Percentiles rank a stretch among this genome's conserved stretches.
phyloP scores from a whole-genome alignment of 2,329 filamentous ascomycete genomes.

The Trichophyton verrucosum region DNA sequence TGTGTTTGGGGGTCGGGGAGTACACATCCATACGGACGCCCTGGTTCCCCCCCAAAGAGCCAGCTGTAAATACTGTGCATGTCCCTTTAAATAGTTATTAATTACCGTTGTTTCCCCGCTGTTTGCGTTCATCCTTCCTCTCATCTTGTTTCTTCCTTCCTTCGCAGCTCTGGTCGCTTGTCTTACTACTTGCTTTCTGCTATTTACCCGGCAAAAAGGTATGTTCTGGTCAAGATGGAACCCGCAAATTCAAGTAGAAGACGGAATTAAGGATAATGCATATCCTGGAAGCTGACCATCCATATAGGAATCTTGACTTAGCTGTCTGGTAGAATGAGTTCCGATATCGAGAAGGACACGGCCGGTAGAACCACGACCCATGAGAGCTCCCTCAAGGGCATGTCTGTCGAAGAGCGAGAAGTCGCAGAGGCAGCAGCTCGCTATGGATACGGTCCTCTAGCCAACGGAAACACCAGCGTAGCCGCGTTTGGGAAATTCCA shows the following conservation, averaged over 20 bases:
- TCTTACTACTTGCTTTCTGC: background rate
- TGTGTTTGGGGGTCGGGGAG: background rate
- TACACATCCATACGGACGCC: background rate
- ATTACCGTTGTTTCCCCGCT: background rate
- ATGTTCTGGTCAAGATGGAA: background rate
- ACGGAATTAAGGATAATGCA: no score
- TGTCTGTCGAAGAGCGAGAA: conserved; percentile 35
- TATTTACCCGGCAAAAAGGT: background rate
- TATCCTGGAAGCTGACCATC: background rate
- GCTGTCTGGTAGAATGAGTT: background rate
- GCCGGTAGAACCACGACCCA: conserved; percentile 25
- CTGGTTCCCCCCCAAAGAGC: background rate
- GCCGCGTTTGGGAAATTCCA: conserved; percentile 61
- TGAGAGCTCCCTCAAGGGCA: conserved; percentile 12
- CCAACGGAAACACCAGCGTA: conserved; percentile 37
- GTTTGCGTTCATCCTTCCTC: background rate
- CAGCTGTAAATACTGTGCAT: background rate
- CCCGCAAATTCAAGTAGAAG: background rate
- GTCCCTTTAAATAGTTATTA: background rate
- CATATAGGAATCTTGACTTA: background rate
- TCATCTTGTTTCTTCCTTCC: background rate
- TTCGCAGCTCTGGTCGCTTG: background rate
- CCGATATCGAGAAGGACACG: conserved; percentile 1
- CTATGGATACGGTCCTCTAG: conserved; percentile 41
- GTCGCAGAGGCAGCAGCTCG: conserved; percentile 34